Conservation (phyloP, 129 eudicot genomes). For the Daucus carota region DH1_v3.0 NC_030389.2:10263501-10264000, state of each 20-base stretch:
- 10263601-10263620: slow-evolving; percentile 49
- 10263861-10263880: slow-evolving; percentile 53
- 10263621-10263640: slow-evolving; percentile 33
- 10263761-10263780: slow-evolving; percentile 48
- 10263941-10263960: slow-evolving; percentile 25
- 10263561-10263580: slow-evolving; percentile 39
- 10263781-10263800: slow-evolving; percentile 34
- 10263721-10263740: slow-evolving; percentile 42
- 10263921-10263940: slow-evolving; percentile 44
- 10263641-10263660: slow-evolving; percentile 34
- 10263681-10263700: slow-evolving; percentile 40
- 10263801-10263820: slow-evolving; percentile 28
- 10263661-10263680: slow-evolving; percentile 41
- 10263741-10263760: slow-evolving; percentile 58
- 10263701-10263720: slow-evolving; percentile 50
- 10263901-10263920: slow-evolving; percentile 47
- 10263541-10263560: slow-evolving; percentile 49
- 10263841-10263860: slow-evolving; percentile 29
- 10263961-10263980: neutral
- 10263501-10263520: slow-evolving; percentile 30
- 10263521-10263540: slow-evolving; percentile 47
- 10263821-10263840: slow-evolving; percentile 25
- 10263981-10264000: neutral
- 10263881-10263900: slow-evolving; percentile 30
- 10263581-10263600: slow-evolving; percentile 29